These are phyloP conservation scores for Didymellaceae sp. DNA, from an alignment of 2,329 filamentous ascomycete genomes.

Conservation along the genomic window DNA sequence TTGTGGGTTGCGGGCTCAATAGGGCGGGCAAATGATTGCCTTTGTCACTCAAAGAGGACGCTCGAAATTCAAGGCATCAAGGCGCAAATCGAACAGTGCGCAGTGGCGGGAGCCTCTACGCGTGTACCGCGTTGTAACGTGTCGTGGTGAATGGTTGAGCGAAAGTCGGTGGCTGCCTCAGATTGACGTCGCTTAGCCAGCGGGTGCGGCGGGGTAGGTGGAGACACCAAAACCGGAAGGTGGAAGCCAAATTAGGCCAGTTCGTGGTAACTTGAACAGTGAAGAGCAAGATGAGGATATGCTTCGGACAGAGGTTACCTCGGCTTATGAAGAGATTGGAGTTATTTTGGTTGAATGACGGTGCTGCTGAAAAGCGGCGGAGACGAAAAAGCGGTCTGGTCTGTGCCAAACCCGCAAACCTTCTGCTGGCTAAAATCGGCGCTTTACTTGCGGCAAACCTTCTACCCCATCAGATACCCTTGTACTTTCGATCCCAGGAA, in stretches of 20 bases:
- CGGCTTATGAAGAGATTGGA: constrained; percentile 11
- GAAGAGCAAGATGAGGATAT: neutral
- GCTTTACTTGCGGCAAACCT: constrained; percentile 15
- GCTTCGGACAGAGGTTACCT: constrained; percentile 5
- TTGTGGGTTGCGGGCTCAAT: constrained; percentile 3
- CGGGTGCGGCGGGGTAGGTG: constrained; percentile 19
- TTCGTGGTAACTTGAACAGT: constrained; percentile 9
- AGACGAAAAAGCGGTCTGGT: constrained; percentile 6
- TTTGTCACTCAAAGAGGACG: constrained; percentile 11
- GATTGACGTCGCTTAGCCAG: constrained; percentile 20
- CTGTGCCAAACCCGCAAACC: constrained; percentile 7
- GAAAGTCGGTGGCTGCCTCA: constrained; percentile 19
- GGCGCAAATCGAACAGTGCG: constrained; percentile 18
- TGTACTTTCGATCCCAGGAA: neutral
- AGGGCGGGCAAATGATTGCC: constrained; percentile 14
- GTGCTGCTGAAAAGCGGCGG: constrained; percentile 8
- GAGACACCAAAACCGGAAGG: constrained; percentile 16
- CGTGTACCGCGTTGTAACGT: constrained; percentile 21
- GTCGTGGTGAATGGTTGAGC: constrained; percentile 19
- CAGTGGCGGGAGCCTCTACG: constrained; percentile 15
- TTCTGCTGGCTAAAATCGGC: constrained; percentile 14
- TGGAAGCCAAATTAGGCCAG: constrained; percentile 8
- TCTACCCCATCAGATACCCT: constrained; percentile 4
- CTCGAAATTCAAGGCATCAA: constrained; percentile 16
- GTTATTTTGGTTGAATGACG: constrained; percentile 15